Percentiles rank a stretch among this genome's conserved stretches.
Conservation (phyloP, 495 filamentous ascomycete genomes). For the Penicillium paxilli region DNA sequence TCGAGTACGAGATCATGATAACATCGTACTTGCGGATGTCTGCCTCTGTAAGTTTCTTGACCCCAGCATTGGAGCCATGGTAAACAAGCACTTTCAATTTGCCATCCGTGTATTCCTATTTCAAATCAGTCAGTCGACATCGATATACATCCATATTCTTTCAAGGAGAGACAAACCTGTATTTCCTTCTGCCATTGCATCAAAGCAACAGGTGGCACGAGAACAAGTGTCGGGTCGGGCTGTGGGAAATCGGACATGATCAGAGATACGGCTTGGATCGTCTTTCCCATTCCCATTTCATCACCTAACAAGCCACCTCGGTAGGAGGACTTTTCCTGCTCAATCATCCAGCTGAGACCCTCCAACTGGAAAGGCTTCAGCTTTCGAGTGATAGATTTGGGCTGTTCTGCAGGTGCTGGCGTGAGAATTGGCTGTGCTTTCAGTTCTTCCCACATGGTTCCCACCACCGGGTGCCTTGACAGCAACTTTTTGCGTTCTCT, state of each 20-base stretch:
- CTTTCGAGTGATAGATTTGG: slow-evolving; percentile 71
- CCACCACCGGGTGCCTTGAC: slow-evolving; percentile 71
- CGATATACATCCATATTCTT: not conserved
- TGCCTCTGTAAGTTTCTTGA: slow-evolving; percentile 69
- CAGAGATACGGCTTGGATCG: slow-evolving; percentile 92
- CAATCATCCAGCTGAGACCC: slow-evolving; percentile 90
- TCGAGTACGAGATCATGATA: slow-evolving; percentile 95
- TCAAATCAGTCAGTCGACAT: not conserved
- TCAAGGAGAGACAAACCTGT: slow-evolving; percentile 33
- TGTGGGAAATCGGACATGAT: slow-evolving; percentile 97
- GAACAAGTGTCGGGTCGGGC: slow-evolving; percentile 76
- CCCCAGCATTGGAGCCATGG: slow-evolving; percentile 81
- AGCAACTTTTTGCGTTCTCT: slow-evolving; percentile 67
- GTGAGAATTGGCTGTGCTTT: slow-evolving; percentile 64
- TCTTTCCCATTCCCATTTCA: slow-evolving; percentile 98
- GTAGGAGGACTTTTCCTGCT: slow-evolving; percentile 81
- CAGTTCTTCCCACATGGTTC: slow-evolving; percentile 81
- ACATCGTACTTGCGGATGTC: slow-evolving; percentile 83
- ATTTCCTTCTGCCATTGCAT: slow-evolving; percentile 99
- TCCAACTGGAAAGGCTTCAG: slow-evolving; percentile 92
- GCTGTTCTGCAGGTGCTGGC: slow-evolving; percentile 69
- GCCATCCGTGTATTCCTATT: slow-evolving; percentile 76
- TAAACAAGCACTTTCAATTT: slow-evolving; percentile 86
- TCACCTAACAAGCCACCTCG: slow-evolving; percentile 89
- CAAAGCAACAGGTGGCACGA: slow-evolving; percentile 91